These are phyloP conservation scores for Saccharomycopsis javanensis DNA, from an alignment of 805 yeast genomes.

Conservation along the genomic window DNA sequence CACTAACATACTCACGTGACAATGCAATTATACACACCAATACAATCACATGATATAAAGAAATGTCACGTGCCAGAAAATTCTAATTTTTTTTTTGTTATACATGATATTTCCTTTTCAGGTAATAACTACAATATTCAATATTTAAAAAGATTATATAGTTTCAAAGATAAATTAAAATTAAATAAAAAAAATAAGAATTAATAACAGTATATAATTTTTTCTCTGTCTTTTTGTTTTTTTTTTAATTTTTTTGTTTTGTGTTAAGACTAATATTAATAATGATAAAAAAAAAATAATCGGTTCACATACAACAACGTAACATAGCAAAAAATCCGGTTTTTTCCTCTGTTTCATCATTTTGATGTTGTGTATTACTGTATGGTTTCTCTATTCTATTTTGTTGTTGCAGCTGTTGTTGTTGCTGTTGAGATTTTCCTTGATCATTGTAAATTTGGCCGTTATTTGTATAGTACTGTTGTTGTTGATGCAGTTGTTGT, in stretches of 20 bases:
- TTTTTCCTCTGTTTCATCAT: slow-evolving; percentile 5
- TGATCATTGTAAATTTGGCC: neutral
- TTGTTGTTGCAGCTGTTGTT: slow-evolving; percentile 15
- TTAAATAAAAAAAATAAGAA: no score
- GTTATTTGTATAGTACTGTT: slow-evolving; percentile 8
- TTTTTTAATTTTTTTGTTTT: neutral
- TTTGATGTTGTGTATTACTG: slow-evolving; percentile 4
- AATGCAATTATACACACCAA: no score
- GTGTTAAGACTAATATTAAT: no score
- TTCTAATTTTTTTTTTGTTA: no score
- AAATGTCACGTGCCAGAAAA: no score
- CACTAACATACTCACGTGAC: no score
- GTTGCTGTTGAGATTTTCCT: slow-evolving; percentile 14
- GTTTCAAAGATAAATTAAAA: no score
- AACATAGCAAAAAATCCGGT: slow-evolving; percentile 10
- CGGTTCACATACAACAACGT: slow-evolving; percentile 8
- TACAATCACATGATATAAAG: no score
- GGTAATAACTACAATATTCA: no score
- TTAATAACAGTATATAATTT: no score
- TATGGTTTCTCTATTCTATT: neutral
- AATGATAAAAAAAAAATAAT: neutral
- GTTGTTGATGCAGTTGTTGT: slow-evolving; percentile 12
- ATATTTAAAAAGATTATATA: no score
- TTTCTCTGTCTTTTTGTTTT: neutral
- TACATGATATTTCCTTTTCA: no score